Base-by-base conservation (phyloP, 179 eudicot species). In the Camellia oleifera region DNA sequence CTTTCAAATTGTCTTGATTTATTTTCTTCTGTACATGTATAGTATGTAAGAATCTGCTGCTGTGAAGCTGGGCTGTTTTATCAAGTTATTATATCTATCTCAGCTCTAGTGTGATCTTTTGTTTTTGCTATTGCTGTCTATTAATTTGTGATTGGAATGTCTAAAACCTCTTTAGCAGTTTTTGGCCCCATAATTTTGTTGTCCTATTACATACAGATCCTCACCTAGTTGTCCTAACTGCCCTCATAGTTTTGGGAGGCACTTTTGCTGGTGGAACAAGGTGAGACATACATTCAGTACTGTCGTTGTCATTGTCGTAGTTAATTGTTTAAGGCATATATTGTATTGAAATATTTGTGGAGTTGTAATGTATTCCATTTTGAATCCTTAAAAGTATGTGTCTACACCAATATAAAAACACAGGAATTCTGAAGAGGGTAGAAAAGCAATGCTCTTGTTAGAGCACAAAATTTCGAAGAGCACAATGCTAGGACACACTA, bases 251-350 rank as follows among this genome's bases (percentile, higher is more conserved):
- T 81, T 90, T 74, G 90, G 86, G 17, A 84, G 99, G 79, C 99
- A 97, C 87, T 97, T 97, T 20, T 94, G 99, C 86, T 96, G 99
- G 99, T 96, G 98, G 99, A 94, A 96, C 80, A 96, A 75, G 89
- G 99, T 96, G 74, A 81, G 90, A 80, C 60, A 45, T 65, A 57
- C 32, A 66, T 45, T 66, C 9, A 45, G 48, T 56, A 11, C 14
- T 61, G 74, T 9, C 48, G 12, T 54, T 13, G 2, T 40, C 63
- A 2, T 50, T 77, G 46, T 54, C 40, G 45, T 32, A n/a, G 42
- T 74, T 65, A 76, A 44, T 23, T 83, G 71, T 60, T 40, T 18
- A 9, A 48, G 56, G 57, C 53, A 15, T 42, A 50, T 48, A 56
- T 18, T 15, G 26, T 40, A 62, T 17, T 71, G 77, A 10, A 50